Percentiles rank a stretch among this genome's conserved stretches.
Evolutionary conservation across 768 basidiomycete genomes (phyloP).

Genomic region (Mycena belliarum): DNA sequence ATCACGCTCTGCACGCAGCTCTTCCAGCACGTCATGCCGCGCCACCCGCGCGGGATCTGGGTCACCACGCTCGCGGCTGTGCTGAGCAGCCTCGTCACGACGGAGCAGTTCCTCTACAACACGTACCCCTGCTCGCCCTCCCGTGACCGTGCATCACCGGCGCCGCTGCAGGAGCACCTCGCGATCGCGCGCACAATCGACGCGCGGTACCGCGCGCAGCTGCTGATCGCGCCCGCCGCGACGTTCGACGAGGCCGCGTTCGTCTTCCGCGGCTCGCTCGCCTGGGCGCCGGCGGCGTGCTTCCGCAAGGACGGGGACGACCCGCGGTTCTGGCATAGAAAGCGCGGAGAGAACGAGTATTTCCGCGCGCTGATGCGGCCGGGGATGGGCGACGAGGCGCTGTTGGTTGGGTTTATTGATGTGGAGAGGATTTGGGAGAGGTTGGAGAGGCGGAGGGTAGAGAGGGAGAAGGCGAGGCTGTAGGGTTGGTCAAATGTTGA

Average conservation of each 20-base stretch:
- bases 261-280: constrained; percentile 16
- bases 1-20: constrained; percentile 1
- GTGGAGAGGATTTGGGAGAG: background rate
- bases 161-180: background rate
- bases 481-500: background rate
- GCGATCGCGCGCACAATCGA: constrained; percentile 3
- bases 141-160: too few species aligned
- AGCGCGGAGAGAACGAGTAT: background rate
- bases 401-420: constrained; percentile 9
- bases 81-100: constrained; percentile 6
- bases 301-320: constrained; percentile 14
- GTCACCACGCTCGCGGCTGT: constrained; percentile 14
- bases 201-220: background rate
- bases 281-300: background rate
- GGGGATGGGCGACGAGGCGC: constrained; percentile 10
- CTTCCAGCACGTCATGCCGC: constrained; percentile 3
- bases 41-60: constrained; percentile 7
- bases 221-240: constrained; percentile 12
- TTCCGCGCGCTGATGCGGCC: constrained; percentile 10
- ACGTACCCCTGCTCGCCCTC: background rate
- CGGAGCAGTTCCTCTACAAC: background rate
- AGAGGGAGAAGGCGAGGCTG: background rate
- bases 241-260: constrained; percentile 2
- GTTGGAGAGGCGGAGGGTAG: background rate
- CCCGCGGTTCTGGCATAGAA: constrained; percentile 2